Evolutionary conservation across 2,329 filamentous ascomycete genomes (phyloP).

Genomic region (Dactylonectria estremocensis): DNA sequence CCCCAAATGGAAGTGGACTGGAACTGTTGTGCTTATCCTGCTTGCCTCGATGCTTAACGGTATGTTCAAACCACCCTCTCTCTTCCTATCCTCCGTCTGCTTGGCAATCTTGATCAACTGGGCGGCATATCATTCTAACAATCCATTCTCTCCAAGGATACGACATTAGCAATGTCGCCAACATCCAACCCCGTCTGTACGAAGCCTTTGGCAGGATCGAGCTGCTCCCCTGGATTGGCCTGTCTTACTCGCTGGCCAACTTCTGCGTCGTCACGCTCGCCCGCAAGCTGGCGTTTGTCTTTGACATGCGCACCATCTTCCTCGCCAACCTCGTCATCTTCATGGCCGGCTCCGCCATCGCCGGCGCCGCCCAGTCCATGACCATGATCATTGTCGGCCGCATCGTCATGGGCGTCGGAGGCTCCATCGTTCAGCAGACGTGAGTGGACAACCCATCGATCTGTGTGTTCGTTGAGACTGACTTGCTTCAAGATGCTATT

Average conservation of each 20-base stretch:
- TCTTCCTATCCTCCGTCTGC: too few species aligned
- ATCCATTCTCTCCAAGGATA: slow-evolving; percentile 50
- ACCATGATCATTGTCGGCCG: slow-evolving; percentile 52
- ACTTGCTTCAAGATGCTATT: slow-evolving; percentile 21
- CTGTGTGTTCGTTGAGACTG: not conserved
- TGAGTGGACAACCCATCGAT: slow-evolving; percentile 30
- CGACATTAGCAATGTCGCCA: slow-evolving; percentile 63
- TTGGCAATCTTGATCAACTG: too few species aligned
- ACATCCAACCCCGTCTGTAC: slow-evolving; percentile 72
- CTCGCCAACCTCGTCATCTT: slow-evolving; percentile 47
- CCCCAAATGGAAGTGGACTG: slow-evolving; percentile 29
- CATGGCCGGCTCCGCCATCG: slow-evolving; percentile 48
- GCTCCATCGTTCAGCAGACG: slow-evolving; percentile 52
- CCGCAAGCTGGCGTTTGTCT: slow-evolving; percentile 52
- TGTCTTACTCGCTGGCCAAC: slow-evolving; percentile 54
- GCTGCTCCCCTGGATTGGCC: slow-evolving; percentile 57
- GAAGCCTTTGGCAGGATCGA: slow-evolving; percentile 60
- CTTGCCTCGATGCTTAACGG: slow-evolving; percentile 31
- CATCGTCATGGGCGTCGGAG: slow-evolving; percentile 51
- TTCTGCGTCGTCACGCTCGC: slow-evolving; percentile 54
- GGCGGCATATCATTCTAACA: slow-evolving; percentile 3
- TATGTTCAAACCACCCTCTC: not conserved
- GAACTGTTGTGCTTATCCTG: slow-evolving; percentile 21
- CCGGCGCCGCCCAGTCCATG: slow-evolving; percentile 50
- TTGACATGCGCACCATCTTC: slow-evolving; percentile 51